These are phyloP conservation scores for Erysiphe pulchra DNA, from an alignment of 2,329 filamentous ascomycete species.

Conservation along the genomic window DNA sequence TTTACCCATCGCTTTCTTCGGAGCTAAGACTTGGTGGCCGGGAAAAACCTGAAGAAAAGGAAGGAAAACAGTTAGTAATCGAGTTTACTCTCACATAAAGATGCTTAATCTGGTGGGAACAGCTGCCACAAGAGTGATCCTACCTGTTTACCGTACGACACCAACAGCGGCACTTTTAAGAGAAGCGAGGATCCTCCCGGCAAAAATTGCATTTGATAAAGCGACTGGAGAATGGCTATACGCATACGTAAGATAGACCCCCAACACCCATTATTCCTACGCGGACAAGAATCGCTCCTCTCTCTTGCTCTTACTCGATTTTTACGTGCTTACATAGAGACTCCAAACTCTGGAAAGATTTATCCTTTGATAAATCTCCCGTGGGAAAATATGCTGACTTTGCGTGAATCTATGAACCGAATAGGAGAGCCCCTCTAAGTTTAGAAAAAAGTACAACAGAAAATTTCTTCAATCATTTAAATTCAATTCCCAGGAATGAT, in stretches of 20 bases:
- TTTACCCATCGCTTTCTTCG: conserved; percentile 7
- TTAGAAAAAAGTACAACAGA: no score
- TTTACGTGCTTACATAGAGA: background rate
- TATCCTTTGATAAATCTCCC: background rate
- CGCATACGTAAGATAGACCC: background rate
- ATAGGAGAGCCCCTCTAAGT: no score
- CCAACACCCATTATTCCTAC: background rate
- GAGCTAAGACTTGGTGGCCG: background rate
- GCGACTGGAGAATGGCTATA: background rate
- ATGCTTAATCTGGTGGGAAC: background rate
- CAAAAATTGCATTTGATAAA: background rate
- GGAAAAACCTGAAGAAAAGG: background rate
- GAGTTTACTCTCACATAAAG: background rate
- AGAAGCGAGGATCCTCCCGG: no score
- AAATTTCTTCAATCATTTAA: no score
- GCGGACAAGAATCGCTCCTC: background rate
- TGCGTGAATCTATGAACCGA: no score
- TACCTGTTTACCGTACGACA: background rate
- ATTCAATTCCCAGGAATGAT: no score
- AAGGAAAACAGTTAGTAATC: background rate
- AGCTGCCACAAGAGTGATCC: background rate
- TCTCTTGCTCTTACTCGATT: background rate
- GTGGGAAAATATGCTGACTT: no score
- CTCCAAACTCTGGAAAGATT: background rate
- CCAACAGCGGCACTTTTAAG: no score